Evolutionary conservation across 345 rosid genomes (phyloP).

Genomic region (Bruguiera sexangula): DNA sequence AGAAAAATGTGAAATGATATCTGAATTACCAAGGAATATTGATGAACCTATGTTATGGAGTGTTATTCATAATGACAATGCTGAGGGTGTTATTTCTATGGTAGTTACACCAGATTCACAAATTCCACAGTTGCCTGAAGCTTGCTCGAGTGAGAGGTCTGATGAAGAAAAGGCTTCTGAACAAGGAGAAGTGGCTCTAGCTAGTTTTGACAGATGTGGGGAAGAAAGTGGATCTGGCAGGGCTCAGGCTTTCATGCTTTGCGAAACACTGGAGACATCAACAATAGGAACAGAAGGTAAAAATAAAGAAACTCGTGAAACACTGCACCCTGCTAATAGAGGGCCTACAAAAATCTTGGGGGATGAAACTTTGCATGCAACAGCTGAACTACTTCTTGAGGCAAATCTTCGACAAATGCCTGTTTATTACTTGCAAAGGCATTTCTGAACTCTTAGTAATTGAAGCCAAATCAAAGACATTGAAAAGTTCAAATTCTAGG

Average conservation of each 20-base stretch:
- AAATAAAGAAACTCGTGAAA: slow-evolving; percentile 31
- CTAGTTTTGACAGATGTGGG: slow-evolving; percentile 20
- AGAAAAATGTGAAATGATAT: slow-evolving; percentile 18
- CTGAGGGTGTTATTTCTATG: slow-evolving; percentile 10
- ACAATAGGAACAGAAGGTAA: slow-evolving; percentile 28
- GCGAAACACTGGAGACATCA: slow-evolving; percentile 36
- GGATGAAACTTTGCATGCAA: slow-evolving; percentile 19
- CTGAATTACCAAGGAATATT: slow-evolving; percentile 19
- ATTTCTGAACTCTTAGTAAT: neutral
- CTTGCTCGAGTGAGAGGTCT: slow-evolving; percentile 25
- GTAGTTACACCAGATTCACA: slow-evolving; percentile 20
- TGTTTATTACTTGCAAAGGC: slow-evolving; percentile 10
- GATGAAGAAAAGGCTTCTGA: slow-evolving; percentile 36
- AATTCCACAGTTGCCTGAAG: slow-evolving; percentile 26
- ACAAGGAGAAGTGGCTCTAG: slow-evolving; percentile 26
- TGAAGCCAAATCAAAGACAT: neutral
- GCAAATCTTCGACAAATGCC: slow-evolving; percentile 27
- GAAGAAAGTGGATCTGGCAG: slow-evolving; percentile 31
- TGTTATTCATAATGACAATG: slow-evolving; percentile 18
- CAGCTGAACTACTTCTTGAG: slow-evolving; percentile 32
- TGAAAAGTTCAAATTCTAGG: neutral
- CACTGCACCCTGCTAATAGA: slow-evolving; percentile 33
- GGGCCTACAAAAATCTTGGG: slow-evolving; percentile 27
- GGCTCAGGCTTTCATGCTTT: slow-evolving; percentile 24
- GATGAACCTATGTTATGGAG: slow-evolving; percentile 17